phyloP scores from a whole-genome alignment of 2,329 filamentous ascomycete species.

The Pseudocercospora cruenta region DNA sequence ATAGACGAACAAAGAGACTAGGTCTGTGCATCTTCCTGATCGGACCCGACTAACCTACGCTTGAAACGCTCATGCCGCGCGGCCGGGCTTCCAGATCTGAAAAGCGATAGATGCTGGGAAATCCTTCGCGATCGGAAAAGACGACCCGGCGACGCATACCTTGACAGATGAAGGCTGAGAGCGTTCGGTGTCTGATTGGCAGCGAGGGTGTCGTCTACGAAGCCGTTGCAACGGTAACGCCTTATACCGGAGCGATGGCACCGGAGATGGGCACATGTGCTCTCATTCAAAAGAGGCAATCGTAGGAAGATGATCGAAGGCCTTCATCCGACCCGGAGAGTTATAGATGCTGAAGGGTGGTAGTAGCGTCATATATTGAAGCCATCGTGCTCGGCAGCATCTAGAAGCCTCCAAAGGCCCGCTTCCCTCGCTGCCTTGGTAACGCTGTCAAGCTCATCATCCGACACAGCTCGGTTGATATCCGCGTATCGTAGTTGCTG shows the following conservation, averaged over 20 bases:
- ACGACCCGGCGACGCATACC: constrained; percentile 2
- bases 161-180: neutral
- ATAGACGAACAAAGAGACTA: constrained; percentile 5
- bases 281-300: constrained; percentile 1
- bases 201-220: neutral
- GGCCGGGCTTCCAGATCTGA: constrained; percentile 14
- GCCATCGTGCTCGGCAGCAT: constrained; percentile 61
- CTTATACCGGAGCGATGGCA: neutral
- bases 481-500: constrained; percentile 69
- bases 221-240: constrained; percentile 7
- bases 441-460: constrained; percentile 68
- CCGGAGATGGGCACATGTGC: constrained; percentile 1
- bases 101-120: constrained; percentile 8
- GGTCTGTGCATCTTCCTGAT: constrained; percentile 10
- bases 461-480: constrained; percentile 72
- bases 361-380: constrained; percentile 41
- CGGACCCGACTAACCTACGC: neutral
- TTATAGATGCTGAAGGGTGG: neutral
- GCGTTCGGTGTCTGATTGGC: neutral
- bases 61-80: neutral
- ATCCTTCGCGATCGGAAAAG: neutral
- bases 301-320: neutral
- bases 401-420: constrained; percentile 79
- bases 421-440: constrained; percentile 69
- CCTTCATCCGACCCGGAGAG: neutral